These are phyloP conservation scores for Talaromyces rugulosus DNA, from an alignment of 2,329 filamentous ascomycete species.

Conservation along the genomic window DNA sequence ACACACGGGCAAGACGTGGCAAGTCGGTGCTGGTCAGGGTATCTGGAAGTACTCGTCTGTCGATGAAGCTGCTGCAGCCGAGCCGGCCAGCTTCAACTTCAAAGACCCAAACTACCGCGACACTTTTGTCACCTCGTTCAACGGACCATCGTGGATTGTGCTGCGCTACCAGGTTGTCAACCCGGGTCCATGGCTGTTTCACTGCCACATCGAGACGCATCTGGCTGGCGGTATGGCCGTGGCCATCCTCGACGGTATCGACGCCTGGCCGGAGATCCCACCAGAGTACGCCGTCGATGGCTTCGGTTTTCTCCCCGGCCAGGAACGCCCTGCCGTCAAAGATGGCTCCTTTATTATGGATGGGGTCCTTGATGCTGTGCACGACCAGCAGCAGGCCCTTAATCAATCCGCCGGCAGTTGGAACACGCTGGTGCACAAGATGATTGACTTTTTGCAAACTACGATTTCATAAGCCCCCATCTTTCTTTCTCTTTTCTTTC, in stretches of 20 bases:
- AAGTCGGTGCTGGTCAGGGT: conserved; percentile 51
- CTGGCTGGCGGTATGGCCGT: conserved; percentile 53
- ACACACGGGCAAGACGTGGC: conserved; percentile 58
- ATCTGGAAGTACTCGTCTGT: conserved; percentile 51
- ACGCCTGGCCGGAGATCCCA: conserved; percentile 29
- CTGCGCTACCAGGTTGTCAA: conserved; percentile 52
- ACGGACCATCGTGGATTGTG: conserved; percentile 43
- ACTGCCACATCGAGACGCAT: conserved; percentile 56
- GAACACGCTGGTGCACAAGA: background rate
- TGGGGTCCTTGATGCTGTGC: background rate
- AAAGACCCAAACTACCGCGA: conserved; percentile 53
- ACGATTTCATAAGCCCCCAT: background rate
- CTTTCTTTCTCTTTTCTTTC: background rate
- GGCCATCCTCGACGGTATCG: conserved; percentile 42
- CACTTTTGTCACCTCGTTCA: conserved; percentile 35
- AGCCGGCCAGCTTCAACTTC: conserved; percentile 54
- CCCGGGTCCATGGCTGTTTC: conserved; percentile 53
- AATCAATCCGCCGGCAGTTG: background rate
- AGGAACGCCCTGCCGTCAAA: background rate
- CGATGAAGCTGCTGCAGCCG: conserved; percentile 46
- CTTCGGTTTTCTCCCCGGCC: background rate
- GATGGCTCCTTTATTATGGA: background rate
- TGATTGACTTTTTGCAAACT: background rate
- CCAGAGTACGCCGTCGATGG: background rate
- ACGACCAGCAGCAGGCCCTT: background rate